phyloP scores from a whole-genome alignment of 805 yeast genomes.

The Saturnispora halmiae region DNA sequence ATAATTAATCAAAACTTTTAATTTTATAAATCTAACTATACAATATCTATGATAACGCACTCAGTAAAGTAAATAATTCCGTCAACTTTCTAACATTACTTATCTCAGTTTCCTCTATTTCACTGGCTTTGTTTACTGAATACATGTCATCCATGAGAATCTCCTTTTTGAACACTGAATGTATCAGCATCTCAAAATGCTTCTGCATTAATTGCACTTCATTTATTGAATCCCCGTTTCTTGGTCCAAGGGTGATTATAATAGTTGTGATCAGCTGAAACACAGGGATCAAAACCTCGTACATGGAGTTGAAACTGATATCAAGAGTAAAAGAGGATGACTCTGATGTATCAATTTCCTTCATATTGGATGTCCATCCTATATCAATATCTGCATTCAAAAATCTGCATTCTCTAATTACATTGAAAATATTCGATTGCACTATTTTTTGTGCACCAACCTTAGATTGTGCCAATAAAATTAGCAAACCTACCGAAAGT shows the following conservation, averaged over 20 bases:
- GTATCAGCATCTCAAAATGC: constrained; percentile 45
- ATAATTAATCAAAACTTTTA: no score
- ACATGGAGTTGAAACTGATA: constrained; percentile 37
- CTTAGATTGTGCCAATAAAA: constrained; percentile 67
- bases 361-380: constrained; percentile 38
- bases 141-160: constrained; percentile 12
- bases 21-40: no score
- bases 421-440: constrained; percentile 62
- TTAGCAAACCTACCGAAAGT: constrained; percentile 57
- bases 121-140: constrained; percentile 9
- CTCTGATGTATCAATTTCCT: constrained; percentile 5
- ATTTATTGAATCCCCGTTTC: constrained; percentile 48
- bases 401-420: constrained; percentile 47
- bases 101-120: constrained; percentile 4
- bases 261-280: constrained; percentile 65
- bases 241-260: constrained; percentile 67
- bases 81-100: constrained; percentile 21
- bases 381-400: constrained; percentile 69
- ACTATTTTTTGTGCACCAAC: constrained; percentile 69
- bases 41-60: constrained; percentile 12
- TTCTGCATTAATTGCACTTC: constrained; percentile 44
- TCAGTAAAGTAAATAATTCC: constrained; percentile 24
- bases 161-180: constrained; percentile 37
- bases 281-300: constrained; percentile 62
- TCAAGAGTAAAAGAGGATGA: no score